Evolutionary conservation across 306 rosid species (phyloP).

Genomic region (Sicyos baderoa): DNA sequence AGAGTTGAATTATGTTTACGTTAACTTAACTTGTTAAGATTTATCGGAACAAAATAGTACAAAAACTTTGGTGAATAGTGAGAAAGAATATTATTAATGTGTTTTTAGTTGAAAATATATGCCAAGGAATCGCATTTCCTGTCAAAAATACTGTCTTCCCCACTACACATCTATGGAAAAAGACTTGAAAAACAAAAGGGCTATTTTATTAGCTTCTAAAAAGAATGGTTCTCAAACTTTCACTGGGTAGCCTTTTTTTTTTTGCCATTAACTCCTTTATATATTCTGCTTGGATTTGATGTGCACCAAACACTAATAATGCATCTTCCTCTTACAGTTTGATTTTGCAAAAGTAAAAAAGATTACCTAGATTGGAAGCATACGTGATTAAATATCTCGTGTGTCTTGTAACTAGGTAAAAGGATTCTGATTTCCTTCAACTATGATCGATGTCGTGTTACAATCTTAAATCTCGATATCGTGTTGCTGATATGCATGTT

Average conservation of each 20-base stretch:
- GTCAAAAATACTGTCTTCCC: neutral
- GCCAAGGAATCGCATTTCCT: constrained; percentile 11
- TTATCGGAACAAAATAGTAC: no score
- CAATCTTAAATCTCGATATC: neutral
- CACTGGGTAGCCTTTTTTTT: constrained; percentile 9
- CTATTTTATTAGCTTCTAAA: neutral
- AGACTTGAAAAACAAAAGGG: constrained; percentile 1
- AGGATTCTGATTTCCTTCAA: neutral
- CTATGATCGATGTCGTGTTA: neutral
- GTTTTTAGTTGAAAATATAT: neutral
- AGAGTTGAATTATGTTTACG: no score
- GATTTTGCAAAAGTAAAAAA: neutral
- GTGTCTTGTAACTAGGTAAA: neutral
- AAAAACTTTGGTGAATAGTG: no score
- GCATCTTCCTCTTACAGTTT: neutral
- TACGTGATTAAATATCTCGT: neutral
- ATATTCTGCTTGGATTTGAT: constrained; percentile 16
- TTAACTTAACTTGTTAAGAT: no score
- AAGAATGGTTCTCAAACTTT: constrained; percentile 9
- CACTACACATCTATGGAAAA: neutral
- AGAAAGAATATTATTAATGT: neutral
- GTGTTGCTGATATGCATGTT: no score
- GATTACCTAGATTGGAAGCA: constrained; percentile 5
- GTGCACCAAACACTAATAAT: constrained; percentile 10
- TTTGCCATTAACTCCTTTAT: neutral